Evolutionary conservation across 331 rosid species (phyloP).

Genomic region (Quercus tomentella): DNA sequence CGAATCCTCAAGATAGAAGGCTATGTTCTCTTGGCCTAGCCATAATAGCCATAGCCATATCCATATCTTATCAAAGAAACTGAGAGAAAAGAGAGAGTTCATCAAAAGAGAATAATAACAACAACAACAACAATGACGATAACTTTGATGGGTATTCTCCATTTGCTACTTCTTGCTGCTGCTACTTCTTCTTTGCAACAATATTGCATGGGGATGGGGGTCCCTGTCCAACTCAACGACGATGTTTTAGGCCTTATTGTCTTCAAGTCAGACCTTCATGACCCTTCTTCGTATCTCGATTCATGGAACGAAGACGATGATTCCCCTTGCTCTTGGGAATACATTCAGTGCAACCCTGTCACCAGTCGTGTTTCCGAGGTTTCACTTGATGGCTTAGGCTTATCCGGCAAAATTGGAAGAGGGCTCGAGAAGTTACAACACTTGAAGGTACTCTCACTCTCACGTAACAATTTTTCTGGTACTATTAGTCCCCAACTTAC

Average conservation of each 20-base stretch:
- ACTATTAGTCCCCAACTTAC: conserved; percentile 44
- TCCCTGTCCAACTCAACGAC: conserved; percentile 51
- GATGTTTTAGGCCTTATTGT: conserved; percentile 85
- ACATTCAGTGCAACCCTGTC: conserved; percentile 48
- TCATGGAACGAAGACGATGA: conserved; percentile 88
- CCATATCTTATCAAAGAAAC: neutral
- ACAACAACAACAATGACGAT: conserved; percentile 11
- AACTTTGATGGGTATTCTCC: conserved; percentile 14
- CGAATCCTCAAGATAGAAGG: conserved; percentile 6
- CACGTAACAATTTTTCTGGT: conserved; percentile 61
- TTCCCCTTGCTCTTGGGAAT: conserved; percentile 75
- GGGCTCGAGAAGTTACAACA: conserved; percentile 74
- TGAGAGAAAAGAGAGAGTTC: neutral
- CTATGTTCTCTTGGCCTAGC: conserved; percentile 10
- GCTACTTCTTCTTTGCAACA: conserved; percentile 11
- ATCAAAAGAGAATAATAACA: neutral
- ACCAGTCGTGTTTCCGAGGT: conserved; percentile 56
- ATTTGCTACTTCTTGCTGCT: conserved; percentile 31
- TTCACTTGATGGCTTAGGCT: conserved; percentile 45
- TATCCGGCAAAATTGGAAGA: conserved; percentile 68
- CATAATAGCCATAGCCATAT: conserved; percentile 1
- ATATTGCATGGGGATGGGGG: conserved; percentile 30
- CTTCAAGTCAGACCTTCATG: conserved; percentile 77
- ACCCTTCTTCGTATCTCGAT: conserved; percentile 65
- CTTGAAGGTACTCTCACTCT: conserved; percentile 61